These are phyloP conservation scores for Simplicillium aogashimaense DNA, from an alignment of 2,329 filamentous ascomycete species.

Conservation along the genomic window DNA sequence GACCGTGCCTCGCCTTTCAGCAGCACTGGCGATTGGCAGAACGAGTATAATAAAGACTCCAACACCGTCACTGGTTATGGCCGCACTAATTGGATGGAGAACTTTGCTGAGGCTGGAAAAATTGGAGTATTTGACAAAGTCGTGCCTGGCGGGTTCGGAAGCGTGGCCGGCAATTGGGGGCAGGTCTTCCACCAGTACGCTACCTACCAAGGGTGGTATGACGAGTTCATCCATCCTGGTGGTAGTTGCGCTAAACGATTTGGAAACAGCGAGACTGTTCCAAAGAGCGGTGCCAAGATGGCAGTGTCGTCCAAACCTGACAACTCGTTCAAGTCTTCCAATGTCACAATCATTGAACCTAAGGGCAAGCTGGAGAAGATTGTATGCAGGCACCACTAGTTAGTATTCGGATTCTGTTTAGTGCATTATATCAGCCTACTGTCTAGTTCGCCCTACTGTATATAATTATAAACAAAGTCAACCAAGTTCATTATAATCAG, in stretches of 20 bases:
- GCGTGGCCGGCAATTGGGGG: slow-evolving; percentile 13
- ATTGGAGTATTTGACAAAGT: slow-evolving; percentile 15
- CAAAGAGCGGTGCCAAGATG: slow-evolving; percentile 5
- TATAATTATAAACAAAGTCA: too few species aligned
- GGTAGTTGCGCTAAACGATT: slow-evolving; percentile 10
- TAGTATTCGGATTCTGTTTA: too few species aligned
- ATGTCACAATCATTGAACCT: slow-evolving; percentile 6
- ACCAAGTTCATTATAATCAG: too few species aligned
- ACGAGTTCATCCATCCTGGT: slow-evolving; percentile 9
- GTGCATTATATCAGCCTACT: too few species aligned
- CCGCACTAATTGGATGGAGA: slow-evolving; percentile 11
- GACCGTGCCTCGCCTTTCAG: slow-evolving; percentile 4
- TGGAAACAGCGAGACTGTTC: slow-evolving; percentile 7
- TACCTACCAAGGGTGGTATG: slow-evolving; percentile 10
- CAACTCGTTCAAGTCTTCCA: slow-evolving; percentile 5
- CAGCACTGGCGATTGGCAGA: slow-evolving; percentile 9
- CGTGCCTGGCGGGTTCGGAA: slow-evolving; percentile 14
- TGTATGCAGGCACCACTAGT: not conserved
- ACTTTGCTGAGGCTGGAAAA: slow-evolving; percentile 15
- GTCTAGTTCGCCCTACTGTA: too few species aligned
- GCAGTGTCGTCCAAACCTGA: slow-evolving; percentile 5
- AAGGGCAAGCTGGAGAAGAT: slow-evolving; percentile 1
- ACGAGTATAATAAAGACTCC: slow-evolving; percentile 11
- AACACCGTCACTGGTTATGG: slow-evolving; percentile 10
- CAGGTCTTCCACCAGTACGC: slow-evolving; percentile 14